phyloP scores from a whole-genome alignment of 805 yeast genomes.

The Schwanniomyces sp. region DNA sequence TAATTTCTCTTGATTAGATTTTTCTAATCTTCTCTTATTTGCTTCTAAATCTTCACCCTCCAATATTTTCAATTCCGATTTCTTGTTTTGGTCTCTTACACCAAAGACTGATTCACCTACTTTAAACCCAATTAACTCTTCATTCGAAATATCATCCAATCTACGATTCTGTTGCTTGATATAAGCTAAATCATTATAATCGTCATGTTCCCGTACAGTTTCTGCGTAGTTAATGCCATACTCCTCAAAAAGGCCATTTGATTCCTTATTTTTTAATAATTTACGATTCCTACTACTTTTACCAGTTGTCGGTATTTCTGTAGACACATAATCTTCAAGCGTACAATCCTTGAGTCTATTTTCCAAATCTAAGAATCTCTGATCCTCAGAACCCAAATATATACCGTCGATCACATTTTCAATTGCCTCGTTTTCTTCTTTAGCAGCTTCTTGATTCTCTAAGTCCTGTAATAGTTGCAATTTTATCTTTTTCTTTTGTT shows the following conservation, averaged over 20 bases:
- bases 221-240: constrained; percentile 37
- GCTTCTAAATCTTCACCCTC: constrained; percentile 26
- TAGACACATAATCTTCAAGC: constrained; percentile 20
- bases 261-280: constrained; percentile 26
- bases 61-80: constrained; percentile 8
- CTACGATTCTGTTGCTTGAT: constrained; percentile 14
- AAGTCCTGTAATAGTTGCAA: constrained; percentile 31
- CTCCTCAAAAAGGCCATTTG: constrained; percentile 35
- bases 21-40: constrained; percentile 20
- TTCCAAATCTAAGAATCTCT: constrained; percentile 2
- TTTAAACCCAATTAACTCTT: constrained; percentile 34
- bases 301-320: constrained; percentile 5
- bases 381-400: constrained; percentile 30
- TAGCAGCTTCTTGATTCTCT: constrained; percentile 5
- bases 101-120: constrained; percentile 27
- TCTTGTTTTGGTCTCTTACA: background rate
- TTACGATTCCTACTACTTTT: constrained; percentile 23
- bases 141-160: constrained; percentile 22
- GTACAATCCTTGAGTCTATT: background rate
- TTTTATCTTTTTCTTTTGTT: constrained; percentile 36
- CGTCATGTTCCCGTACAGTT: constrained; percentile 23
- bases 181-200: constrained; percentile 24
- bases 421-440: constrained; percentile 8
- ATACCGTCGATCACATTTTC: constrained; percentile 32
- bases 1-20: constrained; percentile 26